A percentile compares a stretch with the other conserved stretches of the same genome.
Conservation (phyloP, 805 yeast genomes). For the Wickerhamomyces bisporus region DNA sequence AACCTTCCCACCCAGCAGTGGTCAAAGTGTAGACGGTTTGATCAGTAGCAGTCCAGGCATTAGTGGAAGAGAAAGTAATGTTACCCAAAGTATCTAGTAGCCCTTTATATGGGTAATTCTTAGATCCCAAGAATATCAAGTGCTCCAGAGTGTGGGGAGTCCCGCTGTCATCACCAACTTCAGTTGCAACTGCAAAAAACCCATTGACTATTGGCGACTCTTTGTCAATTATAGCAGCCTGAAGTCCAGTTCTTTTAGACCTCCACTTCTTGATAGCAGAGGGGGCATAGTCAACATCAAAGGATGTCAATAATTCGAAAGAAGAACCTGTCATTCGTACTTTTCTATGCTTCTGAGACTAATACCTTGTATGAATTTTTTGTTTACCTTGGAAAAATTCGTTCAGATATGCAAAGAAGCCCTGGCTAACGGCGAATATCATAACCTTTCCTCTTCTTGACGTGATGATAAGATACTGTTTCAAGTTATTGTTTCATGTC, state of each 20-base stretch:
- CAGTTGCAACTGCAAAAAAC: conserved; percentile 95
- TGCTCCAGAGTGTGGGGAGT: conserved; percentile 96
- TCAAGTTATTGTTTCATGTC: too few species aligned
- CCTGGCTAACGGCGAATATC: too few species aligned
- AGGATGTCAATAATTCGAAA: conserved; percentile 42
- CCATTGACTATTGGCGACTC: conserved; percentile 89
- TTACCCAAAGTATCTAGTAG: conserved; percentile 83
- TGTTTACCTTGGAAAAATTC: too few species aligned
- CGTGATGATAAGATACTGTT: too few species aligned
- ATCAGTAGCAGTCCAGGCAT: conserved; percentile 97
- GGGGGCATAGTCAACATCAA: conserved; percentile 74
- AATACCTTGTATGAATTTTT: too few species aligned
- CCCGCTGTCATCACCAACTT: conserved; percentile 81
- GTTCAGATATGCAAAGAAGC: too few species aligned
- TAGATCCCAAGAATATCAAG: conserved; percentile 89
- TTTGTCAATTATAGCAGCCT: conserved; percentile 67
- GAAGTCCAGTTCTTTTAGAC: conserved; percentile 77
- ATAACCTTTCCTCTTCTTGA: too few species aligned
- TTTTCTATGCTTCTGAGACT: too few species aligned
- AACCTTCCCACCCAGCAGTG: conserved; percentile 97
- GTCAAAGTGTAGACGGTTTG: conserved; percentile 89
- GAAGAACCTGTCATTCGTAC: conserved; percentile 4
- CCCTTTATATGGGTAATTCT: conserved; percentile 87
- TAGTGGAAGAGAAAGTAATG: conserved; percentile 76
- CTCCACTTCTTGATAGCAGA: conserved; percentile 67